These are phyloP conservation scores for Quercus phellos DNA, from an alignment of 331 rosid genomes.

Conservation along the genomic window DNA sequence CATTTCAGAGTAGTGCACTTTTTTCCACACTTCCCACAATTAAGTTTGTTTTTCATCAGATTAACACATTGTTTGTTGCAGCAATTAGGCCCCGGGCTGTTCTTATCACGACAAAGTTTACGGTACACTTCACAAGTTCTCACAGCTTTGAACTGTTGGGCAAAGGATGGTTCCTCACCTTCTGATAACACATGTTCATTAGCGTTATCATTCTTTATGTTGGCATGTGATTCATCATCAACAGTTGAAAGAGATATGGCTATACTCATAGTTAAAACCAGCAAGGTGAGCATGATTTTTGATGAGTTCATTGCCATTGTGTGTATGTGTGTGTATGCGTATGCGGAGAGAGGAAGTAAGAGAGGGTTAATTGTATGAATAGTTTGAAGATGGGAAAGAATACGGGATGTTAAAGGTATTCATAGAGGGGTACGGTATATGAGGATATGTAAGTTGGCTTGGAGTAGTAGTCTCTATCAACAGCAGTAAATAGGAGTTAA, in stretches of 20 bases:
- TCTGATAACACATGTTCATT: not conserved
- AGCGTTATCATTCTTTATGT: not conserved
- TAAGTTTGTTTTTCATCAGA: slow-evolving; percentile 7
- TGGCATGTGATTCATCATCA: slow-evolving; percentile 4
- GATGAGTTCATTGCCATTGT: not conserved
- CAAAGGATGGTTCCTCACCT: slow-evolving; percentile 3
- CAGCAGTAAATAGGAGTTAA: slow-evolving; percentile 37
- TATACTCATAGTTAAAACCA: slow-evolving; percentile 29
- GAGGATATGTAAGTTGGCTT: not conserved
- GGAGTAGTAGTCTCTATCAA: slow-evolving; percentile 39
- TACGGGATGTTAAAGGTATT: slow-evolving; percentile 12
- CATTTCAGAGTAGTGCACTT: slow-evolving; percentile 26
- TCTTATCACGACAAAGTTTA: slow-evolving; percentile 27
- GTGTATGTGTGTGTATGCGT: not conserved
- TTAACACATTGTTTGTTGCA: slow-evolving; percentile 28
- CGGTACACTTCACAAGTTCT: slow-evolving; percentile 46
- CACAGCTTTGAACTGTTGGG: not conserved
- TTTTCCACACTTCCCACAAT: slow-evolving; percentile 25
- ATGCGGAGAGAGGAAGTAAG: slow-evolving; percentile 5
- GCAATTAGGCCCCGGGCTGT: slow-evolving; percentile 24
- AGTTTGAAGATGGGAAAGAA: slow-evolving; percentile 19
- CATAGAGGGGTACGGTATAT: slow-evolving; percentile 8
- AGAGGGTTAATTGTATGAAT: not conserved
- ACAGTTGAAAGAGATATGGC: slow-evolving; percentile 33
- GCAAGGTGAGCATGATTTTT: not conserved